Conservation (phyloP, 164 flowering plant genomes). For the Annona squamosa region DNA sequence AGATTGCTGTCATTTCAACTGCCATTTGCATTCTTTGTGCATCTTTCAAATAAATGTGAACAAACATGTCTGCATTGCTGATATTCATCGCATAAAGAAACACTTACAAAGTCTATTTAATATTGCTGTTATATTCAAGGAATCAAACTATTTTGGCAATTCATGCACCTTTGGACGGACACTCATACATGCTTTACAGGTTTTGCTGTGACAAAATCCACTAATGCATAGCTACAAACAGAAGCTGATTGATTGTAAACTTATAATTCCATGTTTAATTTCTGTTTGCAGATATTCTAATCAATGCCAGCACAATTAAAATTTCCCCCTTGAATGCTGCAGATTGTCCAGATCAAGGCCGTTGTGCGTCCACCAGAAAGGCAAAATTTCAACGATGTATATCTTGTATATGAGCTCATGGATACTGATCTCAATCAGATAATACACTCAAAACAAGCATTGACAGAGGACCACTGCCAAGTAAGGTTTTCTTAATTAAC, state of each 20-base stretch:
- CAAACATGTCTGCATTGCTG: background rate
- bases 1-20: background rate
- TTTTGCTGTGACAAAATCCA: background rate
- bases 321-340: constrained; percentile 8
- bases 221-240: background rate
- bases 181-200: background rate
- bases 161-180: background rate
- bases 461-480: constrained; percentile 87
- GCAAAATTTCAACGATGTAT: constrained; percentile 73
- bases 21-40: background rate
- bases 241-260: background rate
- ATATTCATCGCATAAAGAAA: background rate
- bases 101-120: background rate
- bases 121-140: background rate
- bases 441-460: constrained; percentile 59
- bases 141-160: background rate
- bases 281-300: background rate
- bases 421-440: constrained; percentile 90
- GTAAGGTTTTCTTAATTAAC: constrained; percentile 24
- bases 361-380: constrained; percentile 60
- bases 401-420: constrained; percentile 77
- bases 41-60: background rate
- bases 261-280: background rate
- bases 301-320: background rate
- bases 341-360: constrained; percentile 81